phyloP scores from a whole-genome alignment of 164 flowering plant genomes.

The Chimonanthus salicifolius region DNA sequence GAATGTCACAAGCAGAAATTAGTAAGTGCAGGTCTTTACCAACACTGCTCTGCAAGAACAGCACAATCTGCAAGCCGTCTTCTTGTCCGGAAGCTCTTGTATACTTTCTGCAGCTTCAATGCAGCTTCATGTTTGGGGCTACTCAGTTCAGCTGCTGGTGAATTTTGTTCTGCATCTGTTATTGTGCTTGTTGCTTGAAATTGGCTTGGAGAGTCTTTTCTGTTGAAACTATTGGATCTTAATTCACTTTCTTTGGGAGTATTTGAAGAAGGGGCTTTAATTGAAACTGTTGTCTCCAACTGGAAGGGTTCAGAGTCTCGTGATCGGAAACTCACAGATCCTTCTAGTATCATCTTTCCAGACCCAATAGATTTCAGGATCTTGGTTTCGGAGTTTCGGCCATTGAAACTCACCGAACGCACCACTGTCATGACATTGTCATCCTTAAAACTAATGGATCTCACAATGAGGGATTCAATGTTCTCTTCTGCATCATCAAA shows the following conservation, averaged over 20 bases:
- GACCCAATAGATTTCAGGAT: constrained; percentile 31
- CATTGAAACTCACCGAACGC: constrained; percentile 53
- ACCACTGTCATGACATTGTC: constrained; percentile 33
- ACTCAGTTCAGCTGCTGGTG: constrained; percentile 21
- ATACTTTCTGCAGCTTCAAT: constrained; percentile 84
- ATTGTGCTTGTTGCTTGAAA: constrained; percentile 13
- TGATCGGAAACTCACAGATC: constrained; percentile 50
- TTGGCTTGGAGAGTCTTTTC: constrained; percentile 9
- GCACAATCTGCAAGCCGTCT: constrained; percentile 95
- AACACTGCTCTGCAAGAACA: constrained; percentile 78
- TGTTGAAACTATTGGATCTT: constrained; percentile 10
- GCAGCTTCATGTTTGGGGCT: constrained; percentile 72
- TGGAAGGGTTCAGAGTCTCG: constrained; percentile 15
- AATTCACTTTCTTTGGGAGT: constrained; percentile 5
- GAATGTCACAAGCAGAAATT: neutral
- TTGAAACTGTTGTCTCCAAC: constrained; percentile 36
- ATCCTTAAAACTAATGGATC: constrained; percentile 48
- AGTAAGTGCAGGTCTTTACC: constrained; percentile 31
- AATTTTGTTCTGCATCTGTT: constrained; percentile 8
- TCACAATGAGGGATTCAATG: constrained; percentile 42
- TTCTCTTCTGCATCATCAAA: constrained; percentile 33
- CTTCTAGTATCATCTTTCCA: constrained; percentile 28
- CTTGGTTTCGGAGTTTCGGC: constrained; percentile 34
- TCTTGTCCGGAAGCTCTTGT: constrained; percentile 87
- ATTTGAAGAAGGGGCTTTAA: constrained; percentile 16